Conservation (phyloP, 805 yeast species). For the Candida dajiaensis region DNA sequence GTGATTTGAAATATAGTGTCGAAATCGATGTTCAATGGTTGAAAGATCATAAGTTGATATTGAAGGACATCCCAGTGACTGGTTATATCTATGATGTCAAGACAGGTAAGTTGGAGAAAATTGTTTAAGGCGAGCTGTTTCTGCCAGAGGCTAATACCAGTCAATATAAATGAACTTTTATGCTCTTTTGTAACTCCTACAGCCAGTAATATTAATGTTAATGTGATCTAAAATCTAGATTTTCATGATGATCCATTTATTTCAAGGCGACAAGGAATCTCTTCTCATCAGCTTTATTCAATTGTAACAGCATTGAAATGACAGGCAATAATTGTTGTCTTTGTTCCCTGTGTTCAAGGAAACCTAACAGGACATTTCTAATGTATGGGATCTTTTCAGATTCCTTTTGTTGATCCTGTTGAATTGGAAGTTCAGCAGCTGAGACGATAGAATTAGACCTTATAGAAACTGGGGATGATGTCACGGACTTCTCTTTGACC, state of each 20-base stretch:
- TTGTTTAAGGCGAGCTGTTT: slow-evolving; percentile 5
- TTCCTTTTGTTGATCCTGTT: not conserved
- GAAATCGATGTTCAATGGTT: slow-evolving; percentile 30
- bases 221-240: not conserved
- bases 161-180: no score
- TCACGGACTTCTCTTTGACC: slow-evolving; percentile 18
- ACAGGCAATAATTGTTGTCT: slow-evolving; percentile 82
- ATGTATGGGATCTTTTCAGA: slow-evolving; percentile 62
- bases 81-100: slow-evolving; percentile 36
- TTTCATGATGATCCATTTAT: not conserved
- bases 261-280: slow-evolving; percentile 42
- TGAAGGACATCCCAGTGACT: slow-evolving; percentile 30
- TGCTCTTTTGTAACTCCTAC: no score
- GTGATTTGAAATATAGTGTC: slow-evolving; percentile 30
- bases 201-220: no score
- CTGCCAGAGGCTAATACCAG: not conserved
- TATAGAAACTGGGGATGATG: slow-evolving; percentile 24
- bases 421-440: slow-evolving; percentile 13
- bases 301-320: slow-evolving; percentile 62
- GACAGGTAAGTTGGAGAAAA: slow-evolving; percentile 28
- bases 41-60: slow-evolving; percentile 26
- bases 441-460: slow-evolving; percentile 33
- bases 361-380: slow-evolving; percentile 87
- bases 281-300: slow-evolving; percentile 67
- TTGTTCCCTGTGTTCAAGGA: slow-evolving; percentile 89